Evolutionary conservation across 2,329 filamentous ascomycete genomes (phyloP).

Genomic region (Pseudocercospora fuligena): DNA sequence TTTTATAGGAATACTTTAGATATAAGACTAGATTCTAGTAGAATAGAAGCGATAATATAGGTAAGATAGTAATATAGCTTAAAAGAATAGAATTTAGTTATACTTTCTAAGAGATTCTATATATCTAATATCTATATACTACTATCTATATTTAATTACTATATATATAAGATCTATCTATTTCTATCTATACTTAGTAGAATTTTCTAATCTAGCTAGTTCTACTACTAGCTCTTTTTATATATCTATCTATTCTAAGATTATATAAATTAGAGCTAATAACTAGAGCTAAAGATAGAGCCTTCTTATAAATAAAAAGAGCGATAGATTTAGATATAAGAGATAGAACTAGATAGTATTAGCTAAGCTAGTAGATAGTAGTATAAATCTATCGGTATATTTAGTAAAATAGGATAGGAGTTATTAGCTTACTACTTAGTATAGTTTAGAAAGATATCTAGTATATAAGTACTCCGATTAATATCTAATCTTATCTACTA

Average conservation of each 20-base stretch:
- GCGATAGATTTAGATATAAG: too few relatives aligned
- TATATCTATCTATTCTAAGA: not conserved
- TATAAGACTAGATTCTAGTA: not conserved
- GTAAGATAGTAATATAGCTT: too few relatives aligned
- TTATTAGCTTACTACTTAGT: not conserved
- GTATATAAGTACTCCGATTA: not conserved
- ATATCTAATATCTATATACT: too few relatives aligned
- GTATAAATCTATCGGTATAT: too few relatives aligned
- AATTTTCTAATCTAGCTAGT: not conserved
- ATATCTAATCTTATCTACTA: not conserved
- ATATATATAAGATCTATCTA: too few relatives aligned
- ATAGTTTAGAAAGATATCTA: too few relatives aligned
- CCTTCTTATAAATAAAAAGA: not conserved
- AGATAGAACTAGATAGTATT: too few relatives aligned
- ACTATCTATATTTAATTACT: too few relatives aligned
- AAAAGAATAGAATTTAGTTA: not conserved
- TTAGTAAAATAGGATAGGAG: too few relatives aligned
- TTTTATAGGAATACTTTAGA: not conserved
- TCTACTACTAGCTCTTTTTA: not conserved
- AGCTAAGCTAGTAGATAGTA: too few relatives aligned
- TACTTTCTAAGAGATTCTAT: too few relatives aligned
- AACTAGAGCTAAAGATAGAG: not conserved
- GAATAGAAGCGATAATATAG: not conserved
- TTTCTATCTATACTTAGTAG: too few relatives aligned
- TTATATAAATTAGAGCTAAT: not conserved